Conservation (phyloP, 495 filamentous ascomycete species). For the Aspergillus funiculosus region DNA sequence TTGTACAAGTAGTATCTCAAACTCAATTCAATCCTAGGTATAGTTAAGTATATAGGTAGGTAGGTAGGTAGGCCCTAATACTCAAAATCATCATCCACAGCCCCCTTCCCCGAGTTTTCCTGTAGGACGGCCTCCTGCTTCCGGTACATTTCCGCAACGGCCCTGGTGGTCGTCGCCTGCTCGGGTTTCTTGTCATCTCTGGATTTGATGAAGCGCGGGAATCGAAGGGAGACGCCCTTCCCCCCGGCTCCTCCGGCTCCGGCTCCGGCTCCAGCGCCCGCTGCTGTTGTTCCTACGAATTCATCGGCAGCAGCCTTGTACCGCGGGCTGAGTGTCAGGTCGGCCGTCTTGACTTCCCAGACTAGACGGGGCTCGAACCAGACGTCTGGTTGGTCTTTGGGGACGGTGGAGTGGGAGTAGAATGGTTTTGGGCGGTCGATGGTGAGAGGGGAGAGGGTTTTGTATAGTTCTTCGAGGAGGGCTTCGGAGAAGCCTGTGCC, state of each 20-base stretch:
- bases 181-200: conserved; percentile 94
- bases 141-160: conserved; percentile 93
- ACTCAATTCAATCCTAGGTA: too few relatives aligned
- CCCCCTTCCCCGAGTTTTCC: conserved; percentile 59
- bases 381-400: conserved; percentile 92
- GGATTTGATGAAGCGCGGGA: conserved; percentile 84
- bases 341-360: conserved; percentile 97
- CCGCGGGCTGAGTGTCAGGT: conserved; percentile 84
- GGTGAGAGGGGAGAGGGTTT: conserved; percentile 58
- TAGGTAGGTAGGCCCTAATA: conserved; percentile 50
- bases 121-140: conserved; percentile 81
- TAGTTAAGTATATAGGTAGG: conserved; percentile 1
- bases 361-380: conserved; percentile 95
- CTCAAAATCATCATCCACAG: conserved; percentile 97
- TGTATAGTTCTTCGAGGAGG: conserved; percentile 74
- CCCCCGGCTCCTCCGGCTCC: conserved; percentile 54
- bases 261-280: too few relatives aligned
- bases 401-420: conserved; percentile 75
- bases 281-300: too few relatives aligned
- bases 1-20: too few relatives aligned
- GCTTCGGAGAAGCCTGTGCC: conserved; percentile 94
- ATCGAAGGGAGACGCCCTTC: conserved; percentile 83
- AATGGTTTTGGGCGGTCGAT: conserved; percentile 93
- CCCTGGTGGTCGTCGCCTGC: conserved; percentile 73
- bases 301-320: conserved; percentile 78